phyloP scores from a whole-genome alignment of 139 green algal genomes.

The Coccomyxa sp. region DNA sequence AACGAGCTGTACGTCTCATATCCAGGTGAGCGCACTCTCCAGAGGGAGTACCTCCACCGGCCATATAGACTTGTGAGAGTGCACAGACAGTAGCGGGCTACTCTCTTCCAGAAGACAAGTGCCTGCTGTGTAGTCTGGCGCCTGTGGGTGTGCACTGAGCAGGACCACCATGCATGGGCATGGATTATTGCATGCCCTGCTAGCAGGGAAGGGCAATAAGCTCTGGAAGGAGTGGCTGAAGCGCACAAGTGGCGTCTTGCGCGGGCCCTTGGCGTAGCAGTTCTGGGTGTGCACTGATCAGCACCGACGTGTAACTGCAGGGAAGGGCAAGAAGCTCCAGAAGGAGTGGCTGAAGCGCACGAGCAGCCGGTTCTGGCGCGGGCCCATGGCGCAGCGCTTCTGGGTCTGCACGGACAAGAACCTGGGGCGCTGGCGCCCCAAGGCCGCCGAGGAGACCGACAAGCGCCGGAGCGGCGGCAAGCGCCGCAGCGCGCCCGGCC shows the following conservation, averaged over 20 bases:
- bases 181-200: not conserved
- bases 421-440: too few species aligned
- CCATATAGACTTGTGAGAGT: not conserved
- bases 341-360: constrained; percentile 23
- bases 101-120: not conserved
- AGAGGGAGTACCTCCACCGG: not conserved
- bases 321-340: not conserved
- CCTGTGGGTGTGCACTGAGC: not conserved
- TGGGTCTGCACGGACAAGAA: constrained; percentile 21
- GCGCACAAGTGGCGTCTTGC: not conserved
- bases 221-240: not conserved
- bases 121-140: not conserved
- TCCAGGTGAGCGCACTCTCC: constrained; percentile 12
- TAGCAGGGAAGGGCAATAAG: not conserved
- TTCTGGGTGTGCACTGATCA: not conserved
- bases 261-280: not conserved
- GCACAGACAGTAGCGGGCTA: not conserved
- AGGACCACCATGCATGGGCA: not conserved
- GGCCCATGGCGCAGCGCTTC: constrained; percentile 9
- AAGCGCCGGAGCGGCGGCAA: not conserved
- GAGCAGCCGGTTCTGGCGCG: constrained; percentile 31
- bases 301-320: not conserved
- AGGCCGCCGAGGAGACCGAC: not conserved
- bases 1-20: constrained; percentile 20
- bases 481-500: not conserved